Evolutionary conservation across 306 rosid genomes (phyloP).

Genomic region (Quercus alba): DNA sequence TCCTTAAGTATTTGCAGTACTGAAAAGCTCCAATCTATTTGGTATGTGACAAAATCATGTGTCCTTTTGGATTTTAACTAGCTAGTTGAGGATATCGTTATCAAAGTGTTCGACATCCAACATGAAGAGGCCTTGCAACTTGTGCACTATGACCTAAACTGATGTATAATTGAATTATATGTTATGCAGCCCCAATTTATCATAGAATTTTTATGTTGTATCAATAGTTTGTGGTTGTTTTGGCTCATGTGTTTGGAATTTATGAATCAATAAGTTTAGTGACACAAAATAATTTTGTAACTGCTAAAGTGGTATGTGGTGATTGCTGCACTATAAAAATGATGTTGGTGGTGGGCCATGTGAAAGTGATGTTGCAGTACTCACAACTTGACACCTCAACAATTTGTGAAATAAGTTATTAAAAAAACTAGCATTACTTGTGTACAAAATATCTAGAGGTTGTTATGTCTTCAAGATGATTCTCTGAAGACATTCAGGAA

Average conservation of each 20-base stretch:
- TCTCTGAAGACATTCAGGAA: background rate
- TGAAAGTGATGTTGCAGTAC: too few relatives aligned
- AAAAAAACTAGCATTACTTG: too few relatives aligned
- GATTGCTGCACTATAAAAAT: too few relatives aligned
- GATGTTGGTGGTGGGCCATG: too few relatives aligned
- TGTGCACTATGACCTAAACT: slow-evolving; percentile 32
- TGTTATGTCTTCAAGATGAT: background rate
- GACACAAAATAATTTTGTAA: background rate
- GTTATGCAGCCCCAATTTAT: slow-evolving; percentile 3
- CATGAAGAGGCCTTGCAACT: slow-evolving; percentile 73
- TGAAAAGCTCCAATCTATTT: slow-evolving; percentile 87
- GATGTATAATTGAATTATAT: background rate
- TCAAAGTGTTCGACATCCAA: slow-evolving; percentile 77
- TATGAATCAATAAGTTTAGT: background rate
- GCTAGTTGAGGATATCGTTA: slow-evolving; percentile 81
- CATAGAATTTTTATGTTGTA: slow-evolving; percentile 10
- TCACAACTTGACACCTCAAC: too few relatives aligned
- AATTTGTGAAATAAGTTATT: background rate
- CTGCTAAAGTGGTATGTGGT: too few relatives aligned
- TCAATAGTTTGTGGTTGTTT: background rate
- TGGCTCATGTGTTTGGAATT: background rate
- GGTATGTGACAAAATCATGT: slow-evolving; percentile 31
- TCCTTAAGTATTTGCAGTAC: slow-evolving; percentile 80
- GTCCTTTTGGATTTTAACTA: slow-evolving; percentile 21
- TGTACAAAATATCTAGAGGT: background rate